Evolutionary conservation across 306 rosid genomes (phyloP), one percentile per base, ranked within the genome.

Genomic region (Sesbania bispinosa): DNA sequence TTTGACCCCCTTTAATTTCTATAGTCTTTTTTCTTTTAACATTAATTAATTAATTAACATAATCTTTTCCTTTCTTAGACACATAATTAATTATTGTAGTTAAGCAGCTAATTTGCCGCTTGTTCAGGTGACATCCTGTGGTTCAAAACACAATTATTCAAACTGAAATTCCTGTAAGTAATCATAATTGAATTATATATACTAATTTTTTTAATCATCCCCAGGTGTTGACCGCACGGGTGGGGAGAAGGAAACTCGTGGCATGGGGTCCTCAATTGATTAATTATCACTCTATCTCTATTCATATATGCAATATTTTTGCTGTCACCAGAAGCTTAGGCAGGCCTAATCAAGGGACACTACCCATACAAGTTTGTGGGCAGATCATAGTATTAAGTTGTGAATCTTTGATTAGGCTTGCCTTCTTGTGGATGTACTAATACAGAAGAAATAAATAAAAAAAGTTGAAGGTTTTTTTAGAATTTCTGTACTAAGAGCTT

Each of bases 201-300:
- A n/a, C n/a, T n/a, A n/a, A n/a, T 6, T 32, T 58, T 4, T 53
- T 62, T 63, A 21, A 42, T 74, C 50, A 61, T 71, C 69, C 80
- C 82, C 67, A 83, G 74, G 80, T 75, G 73, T 85, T 90, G 96
- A 90, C 84, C 93, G 67, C 90, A 87, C 93, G 93, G 48, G 76
- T 73, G 89, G 78, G n/a, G 80, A 72, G 62, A n/a, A n/a, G n/a
- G n/a, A n/a, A 41, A 52, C 80, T 62, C 8, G 79, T 74, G 80
- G 86, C 8, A 77, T 74, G 80, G 86, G 81, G 64, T 69, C 75
- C 62, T 62, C 54, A 11, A 7, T 54, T 27, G 14, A 7, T 57
- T 64, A 47, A 69, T 68, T 74, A 63, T 71, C 8, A 61, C 38
- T 3, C 11, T 53, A n/a, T n/a, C n/a, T n/a, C n/a, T n/a, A n/a